Evolutionary conservation across 2,329 filamentous ascomycete genomes (phyloP), one percentile per base, ranked within the genome.

Genomic region (Bipolaris sorokiniana): DNA sequence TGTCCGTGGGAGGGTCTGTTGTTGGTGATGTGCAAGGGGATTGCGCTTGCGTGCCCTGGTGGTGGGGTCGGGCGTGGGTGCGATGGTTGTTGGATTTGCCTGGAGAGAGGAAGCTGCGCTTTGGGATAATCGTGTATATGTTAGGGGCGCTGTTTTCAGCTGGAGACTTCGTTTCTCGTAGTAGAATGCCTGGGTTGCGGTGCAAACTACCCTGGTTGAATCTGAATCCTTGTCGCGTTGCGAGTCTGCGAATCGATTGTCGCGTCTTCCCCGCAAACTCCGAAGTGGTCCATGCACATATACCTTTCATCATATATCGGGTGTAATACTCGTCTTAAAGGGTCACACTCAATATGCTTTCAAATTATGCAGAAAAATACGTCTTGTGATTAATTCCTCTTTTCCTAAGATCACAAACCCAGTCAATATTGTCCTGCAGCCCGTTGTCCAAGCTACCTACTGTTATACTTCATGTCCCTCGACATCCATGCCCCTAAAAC

Each of bases 301-400:
- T 15, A 11, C 11, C 18, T 15, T 18, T 5, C 42, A 20, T 13
- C 18, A 11, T 28, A 15, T 18, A 15, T 22, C 2, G 20, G 20
- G 34, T 11, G 20, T 15, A 15, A 5, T 26, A 11, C 26, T 7
- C 18, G 20, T 23, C 22, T 42, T 23, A 13, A 44, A 23, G 7
- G 9, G 5, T 44, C 38, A 51, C 38, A 20, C 10, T 11, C 41
- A 16, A 31, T 13, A 18, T 22, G 18, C 11, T 42, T n/a, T 28
- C 11, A 36, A 20, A 20, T 16, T 13, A 56, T 48, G 62, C 51
- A 54, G 59, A 62, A 61, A 61, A 57, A 51, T 54, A 57, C 49
- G 53, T 48, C 51, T 52, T 54, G 54, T 51, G 55, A 47, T 37
- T 51, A 26, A 23, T 50, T 46, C 31, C 52, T 52, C 52, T 15